A percentile compares a stretch with the other conserved stretches of the same genome.
Evolutionary conservation across 768 basidiomycete species (phyloP).

Genomic region (Filobasidium wieringae): DNA sequence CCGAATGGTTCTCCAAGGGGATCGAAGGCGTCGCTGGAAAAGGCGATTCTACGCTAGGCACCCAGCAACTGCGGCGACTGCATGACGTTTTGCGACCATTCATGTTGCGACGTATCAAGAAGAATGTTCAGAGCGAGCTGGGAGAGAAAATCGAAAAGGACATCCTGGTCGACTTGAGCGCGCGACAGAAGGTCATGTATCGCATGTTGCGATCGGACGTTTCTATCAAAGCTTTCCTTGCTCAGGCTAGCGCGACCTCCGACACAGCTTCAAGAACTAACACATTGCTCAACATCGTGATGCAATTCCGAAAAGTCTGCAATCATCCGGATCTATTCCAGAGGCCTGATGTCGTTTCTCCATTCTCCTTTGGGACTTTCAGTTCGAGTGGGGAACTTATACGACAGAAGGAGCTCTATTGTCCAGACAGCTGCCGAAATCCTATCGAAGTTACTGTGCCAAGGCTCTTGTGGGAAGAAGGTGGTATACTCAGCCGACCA

Average conservation of each 20-base stretch:
- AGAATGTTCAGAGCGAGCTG: slow-evolving; percentile 97
- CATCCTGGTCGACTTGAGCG: slow-evolving; percentile 84
- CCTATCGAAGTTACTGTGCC: slow-evolving; percentile 73
- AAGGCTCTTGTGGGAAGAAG: slow-evolving; percentile 61
- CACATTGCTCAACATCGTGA: slow-evolving; percentile 96
- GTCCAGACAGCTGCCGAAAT: slow-evolving; percentile 76
- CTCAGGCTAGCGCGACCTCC: slow-evolving; percentile 72
- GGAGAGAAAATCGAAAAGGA: slow-evolving; percentile 99
- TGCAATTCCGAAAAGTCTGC: slow-evolving; percentile 99
- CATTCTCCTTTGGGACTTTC: slow-evolving; percentile 76
- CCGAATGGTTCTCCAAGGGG: slow-evolving; percentile 99
- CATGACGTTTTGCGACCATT: slow-evolving; percentile 99
- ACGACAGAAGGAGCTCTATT: slow-evolving; percentile 72
- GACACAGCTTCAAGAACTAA: slow-evolving; percentile 84
- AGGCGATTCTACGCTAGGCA: slow-evolving; percentile 79
- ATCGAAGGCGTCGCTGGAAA: slow-evolving; percentile 84
- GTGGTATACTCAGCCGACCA: slow-evolving; percentile 59
- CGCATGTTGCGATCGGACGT: slow-evolving; percentile 81
- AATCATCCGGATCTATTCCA: slow-evolving; percentile 98
- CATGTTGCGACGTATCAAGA: slow-evolving; percentile 93
- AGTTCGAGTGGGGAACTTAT: slow-evolving; percentile 68
- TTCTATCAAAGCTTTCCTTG: slow-evolving; percentile 83
- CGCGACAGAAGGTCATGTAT: slow-evolving; percentile 82
- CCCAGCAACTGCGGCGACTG: slow-evolving; percentile 82
- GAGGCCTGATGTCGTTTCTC: slow-evolving; percentile 85